Conservation (phyloP, 2,329 filamentous ascomycete genomes). For the Phoma sp. region DNA sequence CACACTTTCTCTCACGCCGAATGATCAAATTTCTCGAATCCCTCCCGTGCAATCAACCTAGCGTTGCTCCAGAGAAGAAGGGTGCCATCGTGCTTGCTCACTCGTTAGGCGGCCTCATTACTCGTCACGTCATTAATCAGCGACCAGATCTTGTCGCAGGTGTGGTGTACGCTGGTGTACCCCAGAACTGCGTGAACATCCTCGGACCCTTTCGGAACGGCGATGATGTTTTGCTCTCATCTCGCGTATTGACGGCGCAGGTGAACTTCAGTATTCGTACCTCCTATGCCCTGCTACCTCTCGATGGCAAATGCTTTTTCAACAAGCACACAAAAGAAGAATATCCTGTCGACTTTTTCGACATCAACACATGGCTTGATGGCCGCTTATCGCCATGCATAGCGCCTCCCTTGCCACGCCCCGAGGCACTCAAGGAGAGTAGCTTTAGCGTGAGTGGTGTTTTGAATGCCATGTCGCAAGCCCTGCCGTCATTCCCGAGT, state of each 20-base stretch:
- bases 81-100: constrained; percentile 87
- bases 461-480: constrained; percentile 56
- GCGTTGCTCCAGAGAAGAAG: constrained; percentile 58
- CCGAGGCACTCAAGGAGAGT: constrained; percentile 43
- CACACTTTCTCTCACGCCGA: constrained; percentile 73
- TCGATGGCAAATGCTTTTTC: constrained; percentile 86
- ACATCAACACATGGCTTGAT: constrained; percentile 78
- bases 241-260: constrained; percentile 86
- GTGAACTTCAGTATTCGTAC: constrained; percentile 93
- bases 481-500: constrained; percentile 48
- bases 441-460: constrained; percentile 52
- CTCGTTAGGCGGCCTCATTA: constrained; percentile 85
- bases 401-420: constrained; percentile 67
- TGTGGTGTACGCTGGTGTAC: constrained; percentile 83
- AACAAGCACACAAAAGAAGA: constrained; percentile 80
- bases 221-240: constrained; percentile 89
- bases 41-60: constrained; percentile 74
- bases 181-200: constrained; percentile 88
- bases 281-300: constrained; percentile 82
- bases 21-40: constrained; percentile 76
- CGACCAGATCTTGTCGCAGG: constrained; percentile 85
- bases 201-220: constrained; percentile 87
- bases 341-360: constrained; percentile 84
- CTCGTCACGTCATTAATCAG: constrained; percentile 84
- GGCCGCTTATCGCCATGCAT: constrained; percentile 81